These are phyloP conservation scores for Diutina sp. DNA, from an alignment of 1,139 yeast species.

Conservation along the genomic window DNA sequence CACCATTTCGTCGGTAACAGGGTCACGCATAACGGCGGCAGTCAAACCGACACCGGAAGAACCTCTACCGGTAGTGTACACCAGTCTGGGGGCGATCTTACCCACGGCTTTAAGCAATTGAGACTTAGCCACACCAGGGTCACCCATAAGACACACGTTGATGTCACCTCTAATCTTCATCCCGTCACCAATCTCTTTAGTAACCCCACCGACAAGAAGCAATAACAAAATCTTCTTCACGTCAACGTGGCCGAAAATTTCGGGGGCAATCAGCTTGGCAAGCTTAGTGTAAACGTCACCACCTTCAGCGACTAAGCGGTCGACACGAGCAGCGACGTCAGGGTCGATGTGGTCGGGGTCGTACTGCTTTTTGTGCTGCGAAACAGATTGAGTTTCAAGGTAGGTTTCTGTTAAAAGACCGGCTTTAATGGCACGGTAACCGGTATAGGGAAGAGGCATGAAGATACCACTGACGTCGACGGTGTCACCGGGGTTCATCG, in stretches of 20 bases:
- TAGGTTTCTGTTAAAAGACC: slow-evolving; percentile 92
- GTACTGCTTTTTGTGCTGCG: slow-evolving; percentile 83
- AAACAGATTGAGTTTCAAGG: slow-evolving; percentile 74
- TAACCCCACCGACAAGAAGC: slow-evolving; percentile 87
- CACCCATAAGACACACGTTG: slow-evolving; percentile 96
- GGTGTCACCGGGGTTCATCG: slow-evolving; percentile 86
- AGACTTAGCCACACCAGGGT: slow-evolving; percentile 99
- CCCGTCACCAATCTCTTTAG: slow-evolving; percentile 92
- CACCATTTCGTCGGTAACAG: slow-evolving; percentile 96
- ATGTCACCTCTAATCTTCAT: slow-evolving; percentile 96
- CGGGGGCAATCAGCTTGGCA: slow-evolving; percentile 92
- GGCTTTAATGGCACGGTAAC: slow-evolving; percentile 82
- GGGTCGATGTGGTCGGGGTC: slow-evolving; percentile 50
- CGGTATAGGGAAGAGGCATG: slow-evolving; percentile 91
- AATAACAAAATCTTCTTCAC: slow-evolving; percentile 83
- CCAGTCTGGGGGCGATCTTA: slow-evolving; percentile 93
- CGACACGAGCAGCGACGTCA: slow-evolving; percentile 43
- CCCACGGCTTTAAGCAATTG: slow-evolving; percentile 86
- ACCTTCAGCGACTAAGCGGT: slow-evolving; percentile 38
- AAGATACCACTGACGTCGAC: slow-evolving; percentile 89
- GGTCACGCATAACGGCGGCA: slow-evolving; percentile 98
- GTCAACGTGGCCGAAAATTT: slow-evolving; percentile 88
- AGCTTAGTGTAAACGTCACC: slow-evolving; percentile 59
- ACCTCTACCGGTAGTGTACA: slow-evolving; percentile 97
- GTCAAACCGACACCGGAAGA: slow-evolving; percentile 98